Evolutionary conservation across 1,139 yeast species (phyloP), one percentile per base, ranked within the genome.

Genomic region (Suhomyces panamericanus): DNA sequence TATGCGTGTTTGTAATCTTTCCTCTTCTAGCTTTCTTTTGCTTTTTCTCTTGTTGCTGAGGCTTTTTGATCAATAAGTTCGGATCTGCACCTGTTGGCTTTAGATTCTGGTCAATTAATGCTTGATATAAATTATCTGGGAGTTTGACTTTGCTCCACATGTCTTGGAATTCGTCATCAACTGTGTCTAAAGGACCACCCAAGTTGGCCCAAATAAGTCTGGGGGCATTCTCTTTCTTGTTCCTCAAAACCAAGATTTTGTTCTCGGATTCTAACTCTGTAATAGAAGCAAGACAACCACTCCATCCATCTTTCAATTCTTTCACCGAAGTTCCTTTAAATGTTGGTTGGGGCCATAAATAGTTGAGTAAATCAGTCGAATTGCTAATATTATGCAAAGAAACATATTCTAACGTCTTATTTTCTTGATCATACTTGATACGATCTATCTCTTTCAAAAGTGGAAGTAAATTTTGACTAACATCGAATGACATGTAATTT

Each of bases 41-140:
- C 66, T 90, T 91, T 62, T 87, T 81, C 51, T 78, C 82, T 49
- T 70, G 75, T 47, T 70, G 73, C 53, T 80, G 86, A 11, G 79
- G 80, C 53, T 80, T 81, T 61, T 82, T 83, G 64, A 85, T 85
- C 46, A 87, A 69, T 30, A 88, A 80, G 35, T 88, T 88, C n/a
- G 99, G 99, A 62, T 95, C 99, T 13, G 93, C 95, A 56, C 95
- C 88, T 0, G 99, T 91, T 6, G 99, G 99, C 64, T 91, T 95
- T 63, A 93, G 78, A 24, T 96, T 95, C 49, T 88, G 84, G 54
- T 84, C 90, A 48, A 86, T 78, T 51, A 95, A 75, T 45, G 83
- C 81, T 44, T 84, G 81, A 35, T 95, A 96, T 53, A 95, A 71
- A 48, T 85, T 90, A 45, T 87, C 85, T 3, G 99, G 99, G 28